Evolutionary conservation across 352 stramenopile species (phyloP).

Genomic region (Phytopythium delawarense): DNA sequence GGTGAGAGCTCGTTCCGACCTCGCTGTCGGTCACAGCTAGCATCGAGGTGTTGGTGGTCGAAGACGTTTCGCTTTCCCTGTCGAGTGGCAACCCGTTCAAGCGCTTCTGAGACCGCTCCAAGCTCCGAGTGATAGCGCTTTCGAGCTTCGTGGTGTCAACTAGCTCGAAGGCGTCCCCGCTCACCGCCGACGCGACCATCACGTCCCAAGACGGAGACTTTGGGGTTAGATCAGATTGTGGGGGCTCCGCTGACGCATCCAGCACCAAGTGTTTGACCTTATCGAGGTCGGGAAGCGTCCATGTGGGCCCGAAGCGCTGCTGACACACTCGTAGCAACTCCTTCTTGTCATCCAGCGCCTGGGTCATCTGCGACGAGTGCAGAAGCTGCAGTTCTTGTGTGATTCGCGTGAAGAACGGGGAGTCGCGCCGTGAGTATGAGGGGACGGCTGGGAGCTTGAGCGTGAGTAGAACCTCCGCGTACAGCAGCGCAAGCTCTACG

Average conservation of each 20-base stretch:
- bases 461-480: constrained; percentile 21
- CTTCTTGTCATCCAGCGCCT: constrained; percentile 33
- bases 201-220: neutral
- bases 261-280: constrained; percentile 4
- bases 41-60: neutral
- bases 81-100: neutral
- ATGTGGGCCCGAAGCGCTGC: constrained; percentile 17
- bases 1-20: neutral
- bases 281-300: constrained; percentile 11
- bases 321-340: constrained; percentile 18
- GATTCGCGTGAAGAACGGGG: constrained; percentile 28
- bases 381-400: constrained; percentile 35
- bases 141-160: neutral
- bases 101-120: neutral
- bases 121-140: neutral
- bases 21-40: neutral
- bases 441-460: constrained; percentile 20
- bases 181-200: neutral
- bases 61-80: neutral
- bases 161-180: neutral
- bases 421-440: constrained; percentile 11
- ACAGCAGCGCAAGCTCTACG: constrained; percentile 32
- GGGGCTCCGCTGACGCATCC: neutral
- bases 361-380: constrained; percentile 28
- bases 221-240: neutral